These are phyloP conservation scores for Vaccinium darrowii DNA, from an alignment of 148 eudicot genomes.

Conservation along the genomic window DNA sequence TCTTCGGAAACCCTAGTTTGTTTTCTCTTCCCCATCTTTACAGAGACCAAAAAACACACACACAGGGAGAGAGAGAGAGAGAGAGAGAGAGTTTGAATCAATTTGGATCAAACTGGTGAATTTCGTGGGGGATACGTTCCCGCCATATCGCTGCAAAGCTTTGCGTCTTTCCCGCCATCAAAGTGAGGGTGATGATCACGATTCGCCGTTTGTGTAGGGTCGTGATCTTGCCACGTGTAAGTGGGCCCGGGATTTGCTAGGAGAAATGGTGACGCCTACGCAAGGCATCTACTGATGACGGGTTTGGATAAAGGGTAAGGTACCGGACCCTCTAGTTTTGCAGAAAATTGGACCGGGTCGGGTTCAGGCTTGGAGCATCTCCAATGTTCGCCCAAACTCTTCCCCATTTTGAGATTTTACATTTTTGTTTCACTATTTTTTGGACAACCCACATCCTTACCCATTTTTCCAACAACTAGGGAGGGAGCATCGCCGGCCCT, in stretches of 20 bases:
- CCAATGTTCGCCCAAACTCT: no score
- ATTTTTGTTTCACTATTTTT: no score
- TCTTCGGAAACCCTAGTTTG: constrained; percentile 60
- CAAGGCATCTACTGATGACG: no score
- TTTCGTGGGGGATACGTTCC: constrained; percentile 28
- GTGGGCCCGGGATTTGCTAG: not conserved
- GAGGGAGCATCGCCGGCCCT: no score
- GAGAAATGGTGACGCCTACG: no score
- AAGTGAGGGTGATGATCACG: not conserved
- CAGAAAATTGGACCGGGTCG: no score
- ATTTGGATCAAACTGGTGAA: not conserved
- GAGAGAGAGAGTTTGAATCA: constrained; percentile 6
- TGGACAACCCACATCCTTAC: no score
- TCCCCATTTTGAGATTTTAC: no score
- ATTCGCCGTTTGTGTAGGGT: not conserved
- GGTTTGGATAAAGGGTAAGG: no score
- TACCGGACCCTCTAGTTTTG: no score
- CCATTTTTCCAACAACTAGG: no score
- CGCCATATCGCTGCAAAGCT: constrained; percentile 37
- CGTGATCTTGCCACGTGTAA: constrained; percentile 1
- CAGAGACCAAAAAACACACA: not conserved
- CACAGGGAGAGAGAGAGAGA: not conserved
- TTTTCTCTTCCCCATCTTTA: constrained; percentile 53
- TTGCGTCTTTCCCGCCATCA: constrained; percentile 12
- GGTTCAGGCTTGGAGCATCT: no score